Percentiles rank a stretch among this genome's conserved stretches.
phyloP scores from a whole-genome alignment of 805 yeast genomes.

The Clavispora phyllophila region DNA sequence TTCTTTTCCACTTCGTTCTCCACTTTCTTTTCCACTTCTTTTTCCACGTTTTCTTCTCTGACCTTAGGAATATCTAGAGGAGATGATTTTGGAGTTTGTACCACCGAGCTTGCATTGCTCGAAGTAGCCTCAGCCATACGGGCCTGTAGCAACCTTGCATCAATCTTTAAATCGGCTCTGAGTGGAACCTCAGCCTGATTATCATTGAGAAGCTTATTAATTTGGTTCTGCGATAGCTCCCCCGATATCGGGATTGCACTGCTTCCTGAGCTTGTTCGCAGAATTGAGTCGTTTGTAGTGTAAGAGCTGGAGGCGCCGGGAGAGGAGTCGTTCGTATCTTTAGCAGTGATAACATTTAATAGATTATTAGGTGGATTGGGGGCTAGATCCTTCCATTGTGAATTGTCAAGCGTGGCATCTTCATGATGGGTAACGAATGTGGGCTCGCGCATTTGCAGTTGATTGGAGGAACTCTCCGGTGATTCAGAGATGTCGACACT shows the following conservation, averaged over 20 bases:
- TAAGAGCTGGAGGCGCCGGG: neutral
- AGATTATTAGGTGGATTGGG: neutral
- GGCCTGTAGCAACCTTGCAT: neutral
- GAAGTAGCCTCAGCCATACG: neutral
- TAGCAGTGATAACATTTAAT: too few species aligned
- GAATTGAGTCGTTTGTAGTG: neutral
- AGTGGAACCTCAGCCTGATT: conserved; percentile 16
- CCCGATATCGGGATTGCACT: neutral
- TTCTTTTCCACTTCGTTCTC: too few species aligned
- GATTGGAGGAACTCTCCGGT: neutral
- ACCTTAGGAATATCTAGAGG: too few species aligned
- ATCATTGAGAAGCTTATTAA: conserved; percentile 11
- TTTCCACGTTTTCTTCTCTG: too few species aligned
- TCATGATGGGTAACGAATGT: neutral
- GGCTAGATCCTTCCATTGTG: neutral
- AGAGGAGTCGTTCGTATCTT: neutral
- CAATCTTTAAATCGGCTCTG: conserved; percentile 13
- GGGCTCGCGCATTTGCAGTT: neutral
- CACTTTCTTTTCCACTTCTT: too few species aligned
- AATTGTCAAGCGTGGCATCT: neutral
- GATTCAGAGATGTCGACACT: neutral
- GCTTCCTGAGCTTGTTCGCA: neutral
- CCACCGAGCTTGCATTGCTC: neutral
- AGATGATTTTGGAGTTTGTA: too few species aligned
- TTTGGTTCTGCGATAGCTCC: conserved; percentile 7